A percentile compares a stretch with the other conserved stretches of the same genome.
Evolutionary conservation across 2,329 filamentous ascomycete genomes (phyloP).

Genomic region (Calonectria fujianensis): DNA sequence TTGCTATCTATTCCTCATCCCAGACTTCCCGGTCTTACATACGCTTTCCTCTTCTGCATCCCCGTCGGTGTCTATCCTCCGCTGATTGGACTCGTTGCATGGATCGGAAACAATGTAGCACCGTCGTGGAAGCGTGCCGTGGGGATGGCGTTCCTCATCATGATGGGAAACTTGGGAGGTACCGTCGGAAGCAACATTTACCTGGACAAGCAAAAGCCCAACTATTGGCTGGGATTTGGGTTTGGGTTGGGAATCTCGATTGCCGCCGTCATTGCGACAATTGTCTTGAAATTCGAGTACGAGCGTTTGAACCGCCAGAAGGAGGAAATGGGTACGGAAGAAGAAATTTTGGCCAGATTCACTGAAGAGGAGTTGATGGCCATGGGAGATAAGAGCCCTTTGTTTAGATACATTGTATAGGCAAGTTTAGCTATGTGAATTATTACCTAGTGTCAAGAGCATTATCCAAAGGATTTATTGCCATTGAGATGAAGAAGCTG

Average conservation of each 20-base stretch:
- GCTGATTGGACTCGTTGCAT: conserved; percentile 20
- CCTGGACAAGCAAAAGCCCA: conserved; percentile 15
- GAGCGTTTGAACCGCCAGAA: not conserved
- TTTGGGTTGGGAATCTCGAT: not conserved
- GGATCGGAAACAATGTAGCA: conserved; percentile 33
- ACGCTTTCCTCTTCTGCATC: conserved; percentile 29
- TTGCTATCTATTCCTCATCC: conserved; percentile 27
- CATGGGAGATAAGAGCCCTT: conserved; percentile 20
- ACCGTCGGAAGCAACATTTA: conserved; percentile 37
- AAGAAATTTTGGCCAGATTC: not conserved
- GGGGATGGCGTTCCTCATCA: conserved; percentile 24
- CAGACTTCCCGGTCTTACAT: conserved; percentile 30
- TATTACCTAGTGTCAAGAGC: not conserved
- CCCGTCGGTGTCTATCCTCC: conserved; percentile 30
- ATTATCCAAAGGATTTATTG: not conserved
- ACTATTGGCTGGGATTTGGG: conserved; percentile 19
- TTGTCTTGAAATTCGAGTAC: conserved; percentile 1
- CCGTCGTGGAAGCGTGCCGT: conserved; percentile 31
- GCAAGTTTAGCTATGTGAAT: not conserved
- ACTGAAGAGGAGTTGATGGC: conserved; percentile 1
- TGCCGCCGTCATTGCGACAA: not conserved
- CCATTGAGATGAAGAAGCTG: too few species aligned
- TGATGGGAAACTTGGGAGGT: conserved; percentile 31
- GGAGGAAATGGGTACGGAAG: conserved; percentile 15
- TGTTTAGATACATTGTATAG: conserved; percentile 23